phyloP scores from a whole-genome alignment of 225 moss, liverwort and hornwort species.

The Marchantia polymorpha region DNA sequence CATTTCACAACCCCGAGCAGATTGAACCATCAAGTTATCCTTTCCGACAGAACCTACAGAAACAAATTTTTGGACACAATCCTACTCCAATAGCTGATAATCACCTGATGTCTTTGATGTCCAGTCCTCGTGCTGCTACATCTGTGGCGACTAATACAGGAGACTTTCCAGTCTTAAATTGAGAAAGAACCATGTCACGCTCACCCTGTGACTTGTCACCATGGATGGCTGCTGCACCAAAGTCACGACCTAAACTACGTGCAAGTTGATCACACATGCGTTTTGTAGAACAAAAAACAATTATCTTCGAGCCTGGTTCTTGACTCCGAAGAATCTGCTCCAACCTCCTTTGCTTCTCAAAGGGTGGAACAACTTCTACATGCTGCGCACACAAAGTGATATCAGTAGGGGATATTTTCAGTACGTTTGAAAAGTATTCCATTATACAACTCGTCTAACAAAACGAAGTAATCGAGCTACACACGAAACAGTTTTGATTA shows the following conservation, averaged over 20 bases:
- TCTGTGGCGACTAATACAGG: conserved; percentile 91
- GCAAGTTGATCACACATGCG: conserved; percentile 96
- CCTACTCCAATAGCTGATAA: background rate
- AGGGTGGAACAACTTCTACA: conserved; percentile 83
- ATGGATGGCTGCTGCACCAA: conserved; percentile 92
- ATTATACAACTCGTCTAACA: too few species aligned
- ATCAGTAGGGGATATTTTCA: background rate
- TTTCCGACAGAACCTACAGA: too few species aligned
- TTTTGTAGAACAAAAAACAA: conserved; percentile 91
- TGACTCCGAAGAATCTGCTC: conserved; percentile 94
- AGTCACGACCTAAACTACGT: conserved; percentile 74
- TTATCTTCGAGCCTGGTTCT: conserved; percentile 83
- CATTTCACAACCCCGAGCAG: too few species aligned
- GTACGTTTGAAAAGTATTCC: too few species aligned
- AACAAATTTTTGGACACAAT: too few species aligned
- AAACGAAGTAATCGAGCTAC: too few species aligned
- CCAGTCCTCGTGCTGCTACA: conserved; percentile 94
- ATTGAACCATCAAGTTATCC: too few species aligned
- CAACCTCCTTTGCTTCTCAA: conserved; percentile 78
- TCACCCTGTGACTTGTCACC: conserved; percentile 96
- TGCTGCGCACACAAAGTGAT: conserved; percentile 36
- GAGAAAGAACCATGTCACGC: conserved; percentile 77
- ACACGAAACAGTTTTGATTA: too few species aligned
- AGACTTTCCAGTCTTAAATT: conserved; percentile 75
- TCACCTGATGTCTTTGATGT: conserved; percentile 94